Conservation (phyloP, 2,329 filamentous ascomycete species). For the Phymatotrichopsis omnivora region DNA sequence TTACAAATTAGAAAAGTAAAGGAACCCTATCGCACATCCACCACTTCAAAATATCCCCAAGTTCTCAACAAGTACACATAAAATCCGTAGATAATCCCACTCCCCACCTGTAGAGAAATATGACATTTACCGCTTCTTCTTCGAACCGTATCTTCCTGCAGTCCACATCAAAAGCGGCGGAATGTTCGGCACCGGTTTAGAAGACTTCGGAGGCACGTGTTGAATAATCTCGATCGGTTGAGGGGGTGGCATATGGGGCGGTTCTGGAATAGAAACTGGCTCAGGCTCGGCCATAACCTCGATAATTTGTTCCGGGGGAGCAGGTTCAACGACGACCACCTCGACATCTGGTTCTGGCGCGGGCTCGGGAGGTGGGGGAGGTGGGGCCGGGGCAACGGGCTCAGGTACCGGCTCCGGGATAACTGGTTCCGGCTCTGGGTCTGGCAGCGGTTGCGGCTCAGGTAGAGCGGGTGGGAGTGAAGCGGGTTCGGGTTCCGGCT, state of each 20-base stretch:
- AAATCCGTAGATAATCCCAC: too few species aligned
- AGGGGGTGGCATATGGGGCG: conserved; percentile 8
- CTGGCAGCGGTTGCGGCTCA: conserved; percentile 3
- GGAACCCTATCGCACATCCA: too few species aligned
- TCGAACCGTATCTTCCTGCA: conserved; percentile 29
- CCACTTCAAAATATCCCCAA: too few species aligned
- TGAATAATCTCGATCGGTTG: conserved; percentile 3
- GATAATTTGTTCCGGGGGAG: conserved; percentile 7
- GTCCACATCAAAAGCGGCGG: conserved; percentile 31
- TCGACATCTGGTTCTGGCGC: conserved; percentile 10
- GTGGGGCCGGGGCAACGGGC: conserved; percentile 22
- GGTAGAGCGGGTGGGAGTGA: conserved; percentile 22
- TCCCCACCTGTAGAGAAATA: too few species aligned
- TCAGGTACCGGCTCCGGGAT: conserved; percentile 20
- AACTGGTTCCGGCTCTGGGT: conserved; percentile 16
- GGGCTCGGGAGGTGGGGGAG: conserved; percentile 24
- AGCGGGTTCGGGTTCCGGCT: conserved; percentile 20
- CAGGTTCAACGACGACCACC: conserved; percentile 5
- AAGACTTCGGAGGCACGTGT: conserved; percentile 10
- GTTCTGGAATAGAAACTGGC: conserved; percentile 11
- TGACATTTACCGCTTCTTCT: too few species aligned
- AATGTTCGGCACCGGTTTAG: conserved; percentile 15
- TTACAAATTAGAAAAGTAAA: too few species aligned
- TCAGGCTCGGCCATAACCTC: conserved; percentile 18
- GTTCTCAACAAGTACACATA: too few species aligned